Conservation (phyloP, 257 asterid species). For the Capsicum baccatum region DNA sequence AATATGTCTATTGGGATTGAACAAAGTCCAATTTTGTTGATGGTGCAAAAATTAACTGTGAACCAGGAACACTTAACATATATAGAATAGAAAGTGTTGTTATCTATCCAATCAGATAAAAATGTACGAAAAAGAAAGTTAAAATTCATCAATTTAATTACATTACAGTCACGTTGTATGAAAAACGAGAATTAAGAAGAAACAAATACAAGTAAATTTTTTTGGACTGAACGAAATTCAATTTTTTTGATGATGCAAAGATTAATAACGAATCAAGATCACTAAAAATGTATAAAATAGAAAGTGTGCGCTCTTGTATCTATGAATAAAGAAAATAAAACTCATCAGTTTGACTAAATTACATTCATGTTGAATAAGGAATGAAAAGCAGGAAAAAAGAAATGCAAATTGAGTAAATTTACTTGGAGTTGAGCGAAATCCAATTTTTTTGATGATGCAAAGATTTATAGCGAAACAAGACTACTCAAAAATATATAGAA, state of each 20-base stretch:
- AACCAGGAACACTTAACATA: background rate
- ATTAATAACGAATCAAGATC: too few relatives aligned
- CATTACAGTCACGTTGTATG: background rate
- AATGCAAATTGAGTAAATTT: too few relatives aligned
- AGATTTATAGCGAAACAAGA: too few relatives aligned
- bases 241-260: background rate
- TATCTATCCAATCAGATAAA: background rate
- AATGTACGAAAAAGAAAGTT: background rate
- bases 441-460: too few relatives aligned
- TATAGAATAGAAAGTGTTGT: background rate
- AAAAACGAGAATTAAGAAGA: background rate
- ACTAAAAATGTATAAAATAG: too few relatives aligned
- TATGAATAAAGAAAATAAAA: too few relatives aligned
- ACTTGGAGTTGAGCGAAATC: too few relatives aligned
- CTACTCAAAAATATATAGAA: too few relatives aligned
- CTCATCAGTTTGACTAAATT: too few relatives aligned
- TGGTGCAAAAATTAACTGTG: background rate
- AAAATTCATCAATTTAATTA: background rate
- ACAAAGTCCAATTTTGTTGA: background rate
- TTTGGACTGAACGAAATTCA: background rate
- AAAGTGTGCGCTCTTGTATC: too few relatives aligned
- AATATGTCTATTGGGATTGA: background rate
- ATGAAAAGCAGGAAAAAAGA: too few relatives aligned
- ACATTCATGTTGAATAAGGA: too few relatives aligned
- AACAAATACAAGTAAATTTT: background rate